Percentiles rank a stretch among this genome's conserved stretches.
phyloP scores from a whole-genome alignment of 139 green algal species.

The Micractinium sp. region DNA sequence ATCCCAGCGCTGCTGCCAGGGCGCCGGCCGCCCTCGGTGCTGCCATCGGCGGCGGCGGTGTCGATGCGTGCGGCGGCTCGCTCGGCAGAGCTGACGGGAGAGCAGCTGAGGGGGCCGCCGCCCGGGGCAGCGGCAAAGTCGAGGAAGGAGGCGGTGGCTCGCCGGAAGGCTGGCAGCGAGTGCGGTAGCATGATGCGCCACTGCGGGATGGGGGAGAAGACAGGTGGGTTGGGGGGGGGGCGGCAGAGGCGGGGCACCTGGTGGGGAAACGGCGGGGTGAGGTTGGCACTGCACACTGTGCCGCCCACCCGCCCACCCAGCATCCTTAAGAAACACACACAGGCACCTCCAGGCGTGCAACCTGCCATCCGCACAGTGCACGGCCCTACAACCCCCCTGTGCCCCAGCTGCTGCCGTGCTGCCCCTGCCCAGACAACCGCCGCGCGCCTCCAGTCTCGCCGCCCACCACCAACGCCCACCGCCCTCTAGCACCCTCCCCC shows the following conservation, averaged over 20 bases:
- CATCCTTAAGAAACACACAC: no score
- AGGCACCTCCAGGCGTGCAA: no score
- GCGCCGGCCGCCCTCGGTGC: not conserved
- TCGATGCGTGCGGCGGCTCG: not conserved
- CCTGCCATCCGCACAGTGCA: no score
- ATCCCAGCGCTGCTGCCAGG: not conserved
- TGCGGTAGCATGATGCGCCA: slow-evolving; percentile 45
- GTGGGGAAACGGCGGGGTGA: not conserved
- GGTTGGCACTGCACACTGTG: not conserved
- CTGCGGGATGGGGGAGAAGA: not conserved
- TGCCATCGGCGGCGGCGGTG: not conserved
- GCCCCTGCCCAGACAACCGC: not conserved
- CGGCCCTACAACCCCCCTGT: no score
- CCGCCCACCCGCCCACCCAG: not conserved
- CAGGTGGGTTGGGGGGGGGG: no score
- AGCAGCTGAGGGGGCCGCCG: not conserved
- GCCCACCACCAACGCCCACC: not conserved
- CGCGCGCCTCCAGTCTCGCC: not conserved
- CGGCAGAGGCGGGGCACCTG: not conserved
- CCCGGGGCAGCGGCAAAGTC: slow-evolving; percentile 1
- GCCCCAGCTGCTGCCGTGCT: no score
- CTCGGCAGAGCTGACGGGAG: slow-evolving; percentile 25
- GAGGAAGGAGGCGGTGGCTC: slow-evolving; percentile 47
- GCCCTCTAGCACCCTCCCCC: no score
- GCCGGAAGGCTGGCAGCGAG: slow-evolving; percentile 29